Evolutionary conservation across 768 basidiomycete species (phyloP), one percentile per base, ranked within the genome.

Genomic region (Panellus pusillus): DNA sequence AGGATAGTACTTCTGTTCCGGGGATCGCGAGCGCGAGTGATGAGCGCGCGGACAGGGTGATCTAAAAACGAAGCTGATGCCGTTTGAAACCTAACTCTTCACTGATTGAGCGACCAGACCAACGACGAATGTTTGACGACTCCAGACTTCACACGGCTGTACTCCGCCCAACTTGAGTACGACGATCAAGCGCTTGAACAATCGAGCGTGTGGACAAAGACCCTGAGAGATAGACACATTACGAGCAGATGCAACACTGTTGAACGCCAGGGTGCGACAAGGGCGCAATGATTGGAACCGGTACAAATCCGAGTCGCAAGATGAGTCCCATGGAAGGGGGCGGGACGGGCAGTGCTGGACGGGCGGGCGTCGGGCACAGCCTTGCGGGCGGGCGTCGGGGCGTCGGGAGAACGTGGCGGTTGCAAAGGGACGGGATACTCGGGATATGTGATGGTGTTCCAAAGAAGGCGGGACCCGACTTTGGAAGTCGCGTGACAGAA

Each of bases 301-400:
- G 44, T 14, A 24, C 32, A 11, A 20, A 54, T 44, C 9, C 40
- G 47, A 37, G 47, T 41, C 44, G 40, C 31, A 47, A 4, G 29
- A 42, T 27, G 18, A 38, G 31, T 43, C 40, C 44, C 9, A 43
- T 47, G 50, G 55, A 47, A 55, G 20, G 28, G 14, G 14, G 18
- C 2, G 50, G 38, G 55, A 44, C 46, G 47, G 39, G 39, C 55
- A 38, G 54, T 47, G 32, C 43, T 15, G 12, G 40, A 39, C 29
- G 5, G 54, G 43, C 55, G 55, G 44, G 54, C 24, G 54, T 44
- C 54, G 54, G 54, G n/a, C n/a, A n/a, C n/a, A n/a, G n/a, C n/a
- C n/a, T n/a, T n/a, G n/a, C n/a, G n/a, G n/a, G n/a, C n/a, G n/a
- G n/a, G n/a, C n/a, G n/a, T n/a, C n/a, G n/a, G n/a, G n/a, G 11